Percentiles rank a stretch among this genome's conserved stretches.
Evolutionary conservation across 495 filamentous ascomycete genomes (phyloP).

Genomic region (Astrothelium macrocarpum): DNA sequence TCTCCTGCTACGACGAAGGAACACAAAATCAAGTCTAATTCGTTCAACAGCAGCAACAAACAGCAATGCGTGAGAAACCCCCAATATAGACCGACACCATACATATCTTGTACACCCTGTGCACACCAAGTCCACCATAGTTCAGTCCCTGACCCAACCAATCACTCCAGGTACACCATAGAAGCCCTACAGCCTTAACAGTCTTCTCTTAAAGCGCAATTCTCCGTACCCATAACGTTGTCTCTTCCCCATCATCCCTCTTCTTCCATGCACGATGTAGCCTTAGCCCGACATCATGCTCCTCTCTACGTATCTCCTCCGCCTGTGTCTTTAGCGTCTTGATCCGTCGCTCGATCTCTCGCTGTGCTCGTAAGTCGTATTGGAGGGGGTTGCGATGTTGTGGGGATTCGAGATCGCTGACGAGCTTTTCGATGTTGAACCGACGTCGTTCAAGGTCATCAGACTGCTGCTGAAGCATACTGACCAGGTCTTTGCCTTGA

Average conservation of each 20-base stretch:
- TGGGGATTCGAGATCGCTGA: constrained; percentile 28
- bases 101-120: neutral
- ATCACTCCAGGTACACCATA: neutral
- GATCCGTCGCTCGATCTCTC: constrained; percentile 64
- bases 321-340: constrained; percentile 61
- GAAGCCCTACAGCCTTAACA: neutral
- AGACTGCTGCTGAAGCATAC: constrained; percentile 55
- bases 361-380: constrained; percentile 48
- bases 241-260: constrained; percentile 47
- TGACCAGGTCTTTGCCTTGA: constrained; percentile 50
- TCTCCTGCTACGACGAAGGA: neutral
- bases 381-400: constrained; percentile 45
- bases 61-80: neutral
- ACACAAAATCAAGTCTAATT: neutral
- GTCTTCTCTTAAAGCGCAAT: constrained; percentile 35
- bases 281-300: constrained; percentile 79
- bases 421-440: constrained; percentile 51
- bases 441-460: constrained; percentile 56
- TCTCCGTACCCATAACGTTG: constrained; percentile 72
- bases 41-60: neutral
- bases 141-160: neutral
- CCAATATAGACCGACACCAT: neutral
- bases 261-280: constrained; percentile 72
- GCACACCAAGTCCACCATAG: neutral
- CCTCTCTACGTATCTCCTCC: constrained; percentile 66